Evolutionary conservation across 441 rosid species (phyloP), one percentile per base, ranked within the genome.

Genomic region (Pelargonium myrrhifolium): DNA sequence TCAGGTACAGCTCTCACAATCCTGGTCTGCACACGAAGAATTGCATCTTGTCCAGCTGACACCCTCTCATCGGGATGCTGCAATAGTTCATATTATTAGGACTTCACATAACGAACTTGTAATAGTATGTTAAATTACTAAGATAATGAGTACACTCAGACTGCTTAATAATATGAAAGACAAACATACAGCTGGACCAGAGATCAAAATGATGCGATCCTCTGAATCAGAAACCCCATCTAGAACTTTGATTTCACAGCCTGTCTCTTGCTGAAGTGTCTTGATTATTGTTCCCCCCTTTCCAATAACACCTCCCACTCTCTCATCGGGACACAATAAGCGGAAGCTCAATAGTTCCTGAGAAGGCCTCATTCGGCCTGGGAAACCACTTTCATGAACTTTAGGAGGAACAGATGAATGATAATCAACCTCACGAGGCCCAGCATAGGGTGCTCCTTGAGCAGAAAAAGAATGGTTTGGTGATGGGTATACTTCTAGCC

Each of bases 21-120:
- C 83, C 90, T 87, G 64, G 76, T 68, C 40, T 83, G 89, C 51
- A 87, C 91, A 61, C 88, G 88, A 76, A 89, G 84, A 75, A 87
- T 81, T 24, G 93, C 93, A 78, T 87, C 93, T 80, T 87, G 96
- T 60, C 73, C 79, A 37, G 86, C 74, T n/a, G 93, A 86, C 72
- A 87, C 75, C 80, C 89, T 79, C 65, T 83, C 96, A 68, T 82
- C 89, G 68, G 90, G 93, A 72, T 86, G 86, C 96, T 89, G 89
- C 72, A 75, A 68, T 53, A 59, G 61, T 63, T 72, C 26, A 68
- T 56, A 10, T 3, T 21, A 56, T 56, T 56, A 56, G 62, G 24
- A 56, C 1, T 35, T 56, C 11, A 56, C 22, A 56, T 20, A 56
- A 12, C 4, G 62, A 56, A 20, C 62, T 26, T 22, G 62, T 2